These are phyloP conservation scores for Saturnispora halmiae DNA, from an alignment of 805 yeast species.

Conservation along the genomic window DNA sequence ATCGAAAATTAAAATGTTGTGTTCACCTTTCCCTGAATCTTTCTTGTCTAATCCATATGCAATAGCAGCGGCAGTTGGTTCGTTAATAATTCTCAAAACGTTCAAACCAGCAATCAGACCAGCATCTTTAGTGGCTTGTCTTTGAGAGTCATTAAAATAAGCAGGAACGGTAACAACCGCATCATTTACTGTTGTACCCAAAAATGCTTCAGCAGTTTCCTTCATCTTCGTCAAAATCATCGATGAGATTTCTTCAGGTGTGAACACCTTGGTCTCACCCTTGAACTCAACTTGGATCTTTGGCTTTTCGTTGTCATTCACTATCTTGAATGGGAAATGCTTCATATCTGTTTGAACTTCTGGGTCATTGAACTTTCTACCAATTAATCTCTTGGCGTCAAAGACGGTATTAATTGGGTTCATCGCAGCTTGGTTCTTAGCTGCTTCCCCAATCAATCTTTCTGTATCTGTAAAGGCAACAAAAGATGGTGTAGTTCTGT, in stretches of 20 bases:
- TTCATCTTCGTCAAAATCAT: constrained; percentile 88
- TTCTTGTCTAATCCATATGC: constrained; percentile 87
- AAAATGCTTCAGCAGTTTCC: constrained; percentile 80
- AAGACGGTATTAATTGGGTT: constrained; percentile 86
- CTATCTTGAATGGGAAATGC: constrained; percentile 77
- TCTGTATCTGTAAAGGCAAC: constrained; percentile 92
- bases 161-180: constrained; percentile 97
- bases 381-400: constrained; percentile 88
- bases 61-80: constrained; percentile 96
- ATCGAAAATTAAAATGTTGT: constrained; percentile 84
- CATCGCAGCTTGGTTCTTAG: constrained; percentile 93
- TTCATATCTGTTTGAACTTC: constrained; percentile 75
- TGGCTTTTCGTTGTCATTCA: constrained; percentile 70
- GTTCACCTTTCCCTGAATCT: constrained; percentile 65
- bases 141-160: constrained; percentile 93
- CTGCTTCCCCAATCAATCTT: constrained; percentile 92
- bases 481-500: constrained; percentile 94
- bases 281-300: constrained; percentile 74
- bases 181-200: constrained; percentile 76
- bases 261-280: constrained; percentile 77
- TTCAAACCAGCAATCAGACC: constrained; percentile 94
- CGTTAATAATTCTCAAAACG: constrained; percentile 90
- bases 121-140: constrained; percentile 97
- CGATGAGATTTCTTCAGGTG: constrained; percentile 92
- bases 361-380: constrained; percentile 77